phyloP scores from a whole-genome alignment of 805 yeast genomes.

The Saccharomycopsis malanga region DNA sequence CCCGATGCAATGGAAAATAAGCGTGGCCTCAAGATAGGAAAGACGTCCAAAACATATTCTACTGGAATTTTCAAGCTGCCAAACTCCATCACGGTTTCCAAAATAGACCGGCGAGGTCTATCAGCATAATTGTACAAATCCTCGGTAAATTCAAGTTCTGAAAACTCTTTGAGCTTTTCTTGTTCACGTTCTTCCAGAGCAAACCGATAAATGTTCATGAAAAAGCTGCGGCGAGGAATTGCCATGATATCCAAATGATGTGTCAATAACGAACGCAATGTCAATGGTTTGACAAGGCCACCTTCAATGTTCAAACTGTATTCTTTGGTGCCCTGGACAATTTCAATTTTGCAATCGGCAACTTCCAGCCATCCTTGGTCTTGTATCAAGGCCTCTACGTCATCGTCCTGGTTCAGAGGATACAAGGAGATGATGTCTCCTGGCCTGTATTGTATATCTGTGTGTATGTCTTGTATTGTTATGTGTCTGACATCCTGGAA shows the following conservation, averaged over 20 bases:
- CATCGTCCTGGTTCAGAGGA: conserved; percentile 59
- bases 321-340: conserved; percentile 31
- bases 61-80: conserved; percentile 68
- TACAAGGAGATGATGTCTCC: conserved; percentile 80
- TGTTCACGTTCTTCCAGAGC: conserved; percentile 65
- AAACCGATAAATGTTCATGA: conserved; percentile 67
- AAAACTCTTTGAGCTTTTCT: conserved; percentile 71
- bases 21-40: conserved; percentile 77
- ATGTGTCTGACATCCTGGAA: conserved; percentile 85
- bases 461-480: conserved; percentile 30
- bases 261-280: conserved; percentile 64
- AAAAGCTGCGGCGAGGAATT: conserved; percentile 80
- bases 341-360: conserved; percentile 52
- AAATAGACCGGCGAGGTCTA: conserved; percentile 79
- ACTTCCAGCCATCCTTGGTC: conserved; percentile 67
- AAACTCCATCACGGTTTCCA: conserved; percentile 82
- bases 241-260: conserved; percentile 78
- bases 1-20: conserved; percentile 77
- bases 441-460: conserved; percentile 40
- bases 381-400: conserved; percentile 58
- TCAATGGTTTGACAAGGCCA: conserved; percentile 53
- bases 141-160: conserved; percentile 63
- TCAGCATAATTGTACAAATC: conserved; percentile 88
- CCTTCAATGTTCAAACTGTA: conserved; percentile 36
- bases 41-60: conserved; percentile 63